Evolutionary conservation across 352 stramenopile genomes (phyloP), one percentile per base, ranked within the genome.

Genomic region (Pythium angustatum): DNA sequence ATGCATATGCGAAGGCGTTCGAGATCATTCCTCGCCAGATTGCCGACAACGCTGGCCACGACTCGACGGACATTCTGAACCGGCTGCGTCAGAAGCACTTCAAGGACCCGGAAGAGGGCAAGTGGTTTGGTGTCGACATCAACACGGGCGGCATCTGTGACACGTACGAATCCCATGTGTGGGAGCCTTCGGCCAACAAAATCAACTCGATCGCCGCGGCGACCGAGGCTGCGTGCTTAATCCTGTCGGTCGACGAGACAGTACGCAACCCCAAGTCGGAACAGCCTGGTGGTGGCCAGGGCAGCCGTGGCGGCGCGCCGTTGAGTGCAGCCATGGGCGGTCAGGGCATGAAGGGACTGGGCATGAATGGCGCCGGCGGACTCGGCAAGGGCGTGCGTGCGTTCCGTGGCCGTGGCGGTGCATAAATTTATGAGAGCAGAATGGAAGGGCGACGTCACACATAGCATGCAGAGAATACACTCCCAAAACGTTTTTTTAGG

Each of bases 121-220:
- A 93, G 62, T 99, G 97, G 98, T 98, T 97, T 68, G 98, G 97
- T 59, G 97, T 99, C 27, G 96, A 99, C 77, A 98, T 99, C 65
- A 93, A 97, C 72, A 89, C 90, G n/a, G 96, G 96, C 60, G 92
- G 87, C 69, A 98, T 99, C 59, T 98, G 96, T 71, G 96, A 99
- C 85, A 99, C 97, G 45, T 97, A 99, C 65, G 88, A 98, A 66
- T 89, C 87, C 27, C 92, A 97, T 56, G 96, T 99, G 63, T 99
- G 98, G 98, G 98, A 99, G 85, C 98, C 98, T 10, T 94, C 90
- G n/a, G 90, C 97, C 62, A 99, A 99, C 86, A 99, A 99, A 75
- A 96, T 97, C 66, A 99, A 99, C 80, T 97, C 94, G 53, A 87
- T 99, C 41, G 84, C 90, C 15, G 94, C 97, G 27, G 97, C 98